phyloP scores from a whole-genome alignment of 2,329 filamentous ascomycete genomes.

The Apiospora hydei region DNA sequence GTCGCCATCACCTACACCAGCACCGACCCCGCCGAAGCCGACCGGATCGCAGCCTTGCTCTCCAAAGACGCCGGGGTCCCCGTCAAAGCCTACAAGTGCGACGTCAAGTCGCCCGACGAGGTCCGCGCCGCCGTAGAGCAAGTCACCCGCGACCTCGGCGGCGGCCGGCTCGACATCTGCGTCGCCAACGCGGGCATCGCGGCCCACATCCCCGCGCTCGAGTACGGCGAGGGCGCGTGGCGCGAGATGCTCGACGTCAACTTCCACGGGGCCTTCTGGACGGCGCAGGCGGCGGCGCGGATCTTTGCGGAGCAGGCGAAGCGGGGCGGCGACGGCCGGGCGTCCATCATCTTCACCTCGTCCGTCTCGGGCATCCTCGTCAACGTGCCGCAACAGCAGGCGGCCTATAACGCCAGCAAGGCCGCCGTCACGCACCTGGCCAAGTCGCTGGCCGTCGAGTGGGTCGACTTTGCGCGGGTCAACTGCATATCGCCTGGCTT shows the following conservation, averaged over 20 bases:
- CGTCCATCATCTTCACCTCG: conserved; percentile 50
- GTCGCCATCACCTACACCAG: conserved; percentile 43
- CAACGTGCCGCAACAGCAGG: conserved; percentile 50
- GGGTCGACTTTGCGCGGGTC: conserved; percentile 50
- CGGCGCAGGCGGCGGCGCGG: conserved; percentile 49
- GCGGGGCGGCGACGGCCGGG: conserved; percentile 38
- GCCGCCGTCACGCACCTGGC: conserved; percentile 50
- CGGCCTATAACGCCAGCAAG: conserved; percentile 52
- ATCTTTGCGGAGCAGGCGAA: conserved; percentile 44
- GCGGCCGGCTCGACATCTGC: conserved; percentile 47
- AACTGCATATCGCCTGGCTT: conserved; percentile 49
- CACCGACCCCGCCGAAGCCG: conserved; percentile 37
- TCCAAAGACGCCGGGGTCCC: conserved; percentile 31
- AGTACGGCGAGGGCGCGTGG: conserved; percentile 50
- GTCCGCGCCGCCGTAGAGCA: conserved; percentile 43
- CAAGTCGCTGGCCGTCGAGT: conserved; percentile 51
- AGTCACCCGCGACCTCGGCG: conserved; percentile 46
- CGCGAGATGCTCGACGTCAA: conserved; percentile 49
- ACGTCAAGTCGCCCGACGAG: conserved; percentile 43
- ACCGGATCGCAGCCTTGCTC: conserved; percentile 36
- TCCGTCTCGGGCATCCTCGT: conserved; percentile 49
- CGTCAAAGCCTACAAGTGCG: conserved; percentile 47
- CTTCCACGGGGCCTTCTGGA: conserved; percentile 51
- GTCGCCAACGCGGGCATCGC: conserved; percentile 52
- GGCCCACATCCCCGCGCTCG: conserved; percentile 44